A percentile compares a stretch with the other conserved stretches of the same genome.
Conservation (phyloP, 306 rosid species). For the Inga oerstediana region DNA sequence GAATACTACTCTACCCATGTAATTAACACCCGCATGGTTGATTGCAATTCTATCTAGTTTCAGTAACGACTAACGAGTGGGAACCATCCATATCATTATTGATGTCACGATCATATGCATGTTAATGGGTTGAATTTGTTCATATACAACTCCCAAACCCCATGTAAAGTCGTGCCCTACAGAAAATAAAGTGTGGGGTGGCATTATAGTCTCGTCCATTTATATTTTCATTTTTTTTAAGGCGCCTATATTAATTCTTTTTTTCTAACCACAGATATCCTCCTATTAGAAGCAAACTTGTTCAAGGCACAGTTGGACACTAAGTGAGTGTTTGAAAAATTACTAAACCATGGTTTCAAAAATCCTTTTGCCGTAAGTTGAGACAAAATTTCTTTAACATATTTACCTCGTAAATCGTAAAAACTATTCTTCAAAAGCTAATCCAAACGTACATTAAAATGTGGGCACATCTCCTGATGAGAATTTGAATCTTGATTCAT, state of each 20-base stretch:
- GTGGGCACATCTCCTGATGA: too few relatives aligned
- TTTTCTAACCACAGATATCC: too few relatives aligned
- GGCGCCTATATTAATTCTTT: too few relatives aligned
- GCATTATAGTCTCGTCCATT: background rate
- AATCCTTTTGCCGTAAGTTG: too few relatives aligned
- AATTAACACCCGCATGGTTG: background rate
- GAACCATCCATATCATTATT: slow-evolving; percentile 24
- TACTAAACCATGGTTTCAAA: too few relatives aligned
- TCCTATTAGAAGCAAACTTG: too few relatives aligned
- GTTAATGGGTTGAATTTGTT: slow-evolving; percentile 3
- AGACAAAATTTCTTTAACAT: too few relatives aligned
- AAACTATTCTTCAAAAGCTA: too few relatives aligned
- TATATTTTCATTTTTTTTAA: background rate
- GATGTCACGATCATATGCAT: slow-evolving; percentile 9
- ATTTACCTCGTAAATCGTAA: too few relatives aligned
- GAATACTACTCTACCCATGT: background rate
- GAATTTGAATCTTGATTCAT: too few relatives aligned
- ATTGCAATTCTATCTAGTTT: background rate
- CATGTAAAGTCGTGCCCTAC: slow-evolving; percentile 18
- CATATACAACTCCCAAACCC: background rate
- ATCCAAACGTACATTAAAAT: too few relatives aligned
- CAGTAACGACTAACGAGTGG: background rate
- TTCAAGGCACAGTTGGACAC: accelerated
- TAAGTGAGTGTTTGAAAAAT: too few relatives aligned
- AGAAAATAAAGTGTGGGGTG: background rate